A percentile compares a stretch with the other conserved stretches of the same genome.
Evolutionary conservation across 108 stramenopile genomes (phyloP).

Genomic region (Fistulifera solaris): DNA sequence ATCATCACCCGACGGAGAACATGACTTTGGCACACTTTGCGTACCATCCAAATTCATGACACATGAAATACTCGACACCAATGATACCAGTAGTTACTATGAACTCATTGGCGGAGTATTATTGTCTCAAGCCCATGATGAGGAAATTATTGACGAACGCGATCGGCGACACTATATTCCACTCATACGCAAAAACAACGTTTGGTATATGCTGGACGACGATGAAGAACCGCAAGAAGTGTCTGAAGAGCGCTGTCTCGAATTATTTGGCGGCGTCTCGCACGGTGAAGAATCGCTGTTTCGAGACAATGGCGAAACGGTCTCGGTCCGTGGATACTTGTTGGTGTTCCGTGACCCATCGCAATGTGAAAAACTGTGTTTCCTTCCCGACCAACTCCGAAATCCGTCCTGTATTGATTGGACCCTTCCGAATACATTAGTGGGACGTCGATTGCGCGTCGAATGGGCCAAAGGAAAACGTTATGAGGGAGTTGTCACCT

Average conservation of each 20-base stretch:
- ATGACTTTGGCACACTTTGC: background rate
- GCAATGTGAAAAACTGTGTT: conserved; percentile 4
- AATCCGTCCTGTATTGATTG: background rate
- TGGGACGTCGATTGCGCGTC: conserved; percentile 27
- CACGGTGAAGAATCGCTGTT: background rate
- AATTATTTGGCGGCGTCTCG: background rate
- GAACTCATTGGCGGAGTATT: conserved; percentile 21
- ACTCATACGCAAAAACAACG: background rate
- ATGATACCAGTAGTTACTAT: background rate
- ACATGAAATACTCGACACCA: background rate
- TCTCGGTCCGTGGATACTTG: background rate
- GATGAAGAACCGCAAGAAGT: background rate
- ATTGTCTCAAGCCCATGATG: conserved; percentile 7
- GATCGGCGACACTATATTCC: background rate
- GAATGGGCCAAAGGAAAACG: conserved; percentile 39
- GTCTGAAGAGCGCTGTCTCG: background rate
- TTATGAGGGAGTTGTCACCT: conserved; percentile 28
- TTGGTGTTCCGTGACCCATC: conserved; percentile 1
- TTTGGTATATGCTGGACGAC: no score
- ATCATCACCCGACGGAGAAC: background rate
- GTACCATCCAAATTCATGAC: background rate
- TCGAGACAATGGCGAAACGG: background rate
- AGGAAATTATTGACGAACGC: background rate
- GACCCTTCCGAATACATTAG: conserved; percentile 7
- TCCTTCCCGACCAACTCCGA: background rate